Conservation (phyloP, 768 basidiomycete species). For the Coprinopsis marcescibilis region DNA sequence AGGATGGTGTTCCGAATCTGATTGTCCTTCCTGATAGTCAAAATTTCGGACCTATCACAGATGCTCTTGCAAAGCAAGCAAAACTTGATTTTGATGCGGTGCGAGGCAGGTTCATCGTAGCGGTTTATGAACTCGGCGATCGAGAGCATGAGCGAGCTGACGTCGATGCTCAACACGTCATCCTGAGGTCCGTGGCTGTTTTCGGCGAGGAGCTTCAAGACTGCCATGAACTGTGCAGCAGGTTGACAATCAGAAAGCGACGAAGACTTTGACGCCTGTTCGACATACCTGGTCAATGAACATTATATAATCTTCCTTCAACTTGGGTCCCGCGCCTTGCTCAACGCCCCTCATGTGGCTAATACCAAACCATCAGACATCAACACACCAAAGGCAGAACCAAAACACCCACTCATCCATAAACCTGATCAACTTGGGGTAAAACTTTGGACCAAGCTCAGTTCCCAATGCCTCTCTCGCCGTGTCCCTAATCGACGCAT, state of each 20-base stretch:
- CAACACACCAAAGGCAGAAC: neutral
- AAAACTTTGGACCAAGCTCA: constrained; percentile 70
- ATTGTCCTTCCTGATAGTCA: constrained; percentile 64
- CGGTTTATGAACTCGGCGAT: constrained; percentile 64
- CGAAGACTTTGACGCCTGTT: neutral
- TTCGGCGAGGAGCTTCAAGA: constrained; percentile 76
- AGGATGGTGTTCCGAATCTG: constrained; percentile 63
- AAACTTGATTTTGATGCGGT: constrained; percentile 70
- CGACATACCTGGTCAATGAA: constrained; percentile 67
- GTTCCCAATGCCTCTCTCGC: constrained; percentile 76
- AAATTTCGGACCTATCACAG: constrained; percentile 53
- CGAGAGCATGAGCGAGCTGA: constrained; percentile 52
- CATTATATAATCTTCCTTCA: constrained; percentile 36
- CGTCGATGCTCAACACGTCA: constrained; percentile 56
- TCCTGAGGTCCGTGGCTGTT: constrained; percentile 54
- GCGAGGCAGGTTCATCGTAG: constrained; percentile 45
- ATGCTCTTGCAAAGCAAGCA: constrained; percentile 67
- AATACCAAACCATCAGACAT: neutral
- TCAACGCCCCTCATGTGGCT: constrained; percentile 51
- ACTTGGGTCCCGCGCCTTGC: constrained; percentile 39
- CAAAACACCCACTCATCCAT: constrained; percentile 57
- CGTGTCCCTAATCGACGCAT: constrained; percentile 65
- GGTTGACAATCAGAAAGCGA: neutral
- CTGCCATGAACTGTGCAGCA: constrained; percentile 55
- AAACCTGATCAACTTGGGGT: constrained; percentile 59